Evolutionary conservation across 805 yeast genomes (phyloP).

Genomic region (Nakazawaea molendinolei): DNA sequence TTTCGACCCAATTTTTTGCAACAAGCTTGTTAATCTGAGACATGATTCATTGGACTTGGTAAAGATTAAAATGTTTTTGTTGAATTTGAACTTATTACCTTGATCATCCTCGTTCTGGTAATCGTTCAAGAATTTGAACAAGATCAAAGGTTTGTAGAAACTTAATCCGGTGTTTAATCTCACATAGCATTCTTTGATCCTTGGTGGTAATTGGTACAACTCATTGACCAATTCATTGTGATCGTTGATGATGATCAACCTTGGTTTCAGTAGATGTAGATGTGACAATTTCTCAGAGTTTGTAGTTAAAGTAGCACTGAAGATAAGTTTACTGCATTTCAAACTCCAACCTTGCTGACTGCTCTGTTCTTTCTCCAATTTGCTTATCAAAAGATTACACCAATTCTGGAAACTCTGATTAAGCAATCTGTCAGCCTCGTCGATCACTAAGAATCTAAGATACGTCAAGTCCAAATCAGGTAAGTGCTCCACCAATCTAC

Average conservation of each 20-base stretch:
- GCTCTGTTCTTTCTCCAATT: slow-evolving; percentile 28
- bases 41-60: slow-evolving; percentile 82
- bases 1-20: slow-evolving; percentile 34
- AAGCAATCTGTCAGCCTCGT: slow-evolving; percentile 76
- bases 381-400: slow-evolving; percentile 52
- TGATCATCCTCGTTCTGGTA: slow-evolving; percentile 21
- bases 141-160: slow-evolving; percentile 64
- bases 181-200: slow-evolving; percentile 30
- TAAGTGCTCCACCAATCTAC: slow-evolving; percentile 76
- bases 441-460: slow-evolving; percentile 61
- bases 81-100: slow-evolving; percentile 5
- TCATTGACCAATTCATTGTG: slow-evolving; percentile 40
- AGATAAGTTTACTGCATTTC: slow-evolving; percentile 57
- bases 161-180: slow-evolving; percentile 24
- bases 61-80: slow-evolving; percentile 47
- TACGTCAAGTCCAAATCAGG: slow-evolving; percentile 37
- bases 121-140: slow-evolving; percentile 46
- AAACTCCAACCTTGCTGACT: slow-evolving; percentile 23
- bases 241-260: slow-evolving; percentile 66
- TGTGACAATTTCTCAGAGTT: slow-evolving; percentile 82
- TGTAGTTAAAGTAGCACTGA: slow-evolving; percentile 91
- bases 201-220: slow-evolving; percentile 54
- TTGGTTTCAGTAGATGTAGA: slow-evolving; percentile 64
- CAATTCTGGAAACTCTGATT: slow-evolving; percentile 93
- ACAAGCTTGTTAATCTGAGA: slow-evolving; percentile 63